phyloP scores from a whole-genome alignment of 805 yeast species.

The Lipomyces orientalis region DNA sequence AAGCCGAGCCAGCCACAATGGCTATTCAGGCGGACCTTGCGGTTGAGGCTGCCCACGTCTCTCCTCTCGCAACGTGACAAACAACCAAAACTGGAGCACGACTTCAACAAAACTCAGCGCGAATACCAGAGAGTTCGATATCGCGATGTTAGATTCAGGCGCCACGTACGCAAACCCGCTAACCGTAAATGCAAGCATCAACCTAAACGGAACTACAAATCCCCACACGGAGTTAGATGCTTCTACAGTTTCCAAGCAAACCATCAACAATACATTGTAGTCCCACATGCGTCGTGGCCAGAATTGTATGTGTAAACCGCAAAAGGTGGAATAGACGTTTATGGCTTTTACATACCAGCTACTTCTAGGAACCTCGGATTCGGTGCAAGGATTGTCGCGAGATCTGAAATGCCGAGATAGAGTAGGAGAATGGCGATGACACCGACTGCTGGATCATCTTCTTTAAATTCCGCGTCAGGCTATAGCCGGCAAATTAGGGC shows the following conservation, averaged over 20 bases:
- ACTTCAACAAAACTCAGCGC: conserved; percentile 35
- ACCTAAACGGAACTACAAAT: conserved; percentile 33
- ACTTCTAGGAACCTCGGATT: conserved; percentile 24
- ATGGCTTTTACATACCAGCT: conserved; percentile 23
- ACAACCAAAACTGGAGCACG: conserved; percentile 37
- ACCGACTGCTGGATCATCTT: conserved; percentile 35
- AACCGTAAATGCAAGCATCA: conserved; percentile 35
- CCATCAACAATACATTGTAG: not conserved
- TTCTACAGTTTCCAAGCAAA: conserved; percentile 15
- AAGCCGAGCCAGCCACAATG: not conserved
- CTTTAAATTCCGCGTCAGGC: conserved; percentile 33
- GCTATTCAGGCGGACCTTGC: not conserved
- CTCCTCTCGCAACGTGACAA: conserved; percentile 35
- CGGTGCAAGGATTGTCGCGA: conserved; percentile 21
- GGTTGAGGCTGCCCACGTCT: conserved; percentile 4
- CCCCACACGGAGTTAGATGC: not conserved
- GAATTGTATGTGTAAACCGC: not conserved
- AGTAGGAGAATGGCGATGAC: conserved; percentile 26
- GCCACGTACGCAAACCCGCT: conserved; percentile 31
- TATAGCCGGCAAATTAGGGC: not conserved
- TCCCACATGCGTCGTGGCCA: not conserved
- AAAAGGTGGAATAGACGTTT: too few species aligned
- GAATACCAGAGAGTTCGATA: conserved; percentile 35
- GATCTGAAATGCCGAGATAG: conserved; percentile 29
- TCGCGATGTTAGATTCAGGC: conserved; percentile 22